Base-by-base conservation (phyloP, 805 yeast genomes). In the Candida caryicola region DNA sequence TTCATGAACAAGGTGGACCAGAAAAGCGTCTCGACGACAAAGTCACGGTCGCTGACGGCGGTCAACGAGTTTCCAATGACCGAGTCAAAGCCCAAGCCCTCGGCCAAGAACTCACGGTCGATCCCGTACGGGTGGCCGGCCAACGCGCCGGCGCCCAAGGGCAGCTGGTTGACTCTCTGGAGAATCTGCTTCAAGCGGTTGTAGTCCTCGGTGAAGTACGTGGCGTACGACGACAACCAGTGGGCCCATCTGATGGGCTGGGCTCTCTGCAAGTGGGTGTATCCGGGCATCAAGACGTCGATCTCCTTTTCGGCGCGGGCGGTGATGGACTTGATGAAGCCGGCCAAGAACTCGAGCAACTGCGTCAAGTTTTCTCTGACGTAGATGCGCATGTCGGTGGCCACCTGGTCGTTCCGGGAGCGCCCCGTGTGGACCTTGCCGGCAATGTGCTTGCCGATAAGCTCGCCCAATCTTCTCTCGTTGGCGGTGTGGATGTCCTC, bases 221-320 rank as follows among this genome's bases (percentile, higher is more conserved):
- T 91, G 27, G 96, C 97, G 57, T 93, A 91, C 60, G 88, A 81
- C 50, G 91, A 79, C 49, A 93, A 73, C 96, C 97, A 91, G 62
- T 93, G 99, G 1, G 97, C 74, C 99, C 99, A 93, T 68, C 99
- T 80, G 57, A 93, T 93, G n/a, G 99, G 99, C 67, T 90, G 99
- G 2, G 98, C 98, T 62, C 96, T 85, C 73, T 93, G 99, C 60
- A 93, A 72, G 69, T 93, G 99, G 10, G 99, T 93, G 70, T 93
- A 93, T 31, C 99, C 99, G 8, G 99, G 99, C 98, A 93, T 93
- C 57, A 93, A 74, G 14, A 84, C 85, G 52, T 85, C 95, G 43
- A 93, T 85, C 66, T 93, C 99, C 23, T 73, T 60, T 54, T 79
- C 82, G 4, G 95, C 96, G 57, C 99, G 79, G 40, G 72, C 72